phyloP scores from a whole-genome alignment of 495 filamentous ascomycete genomes.

The Penicillium ochrochloron region DNA sequence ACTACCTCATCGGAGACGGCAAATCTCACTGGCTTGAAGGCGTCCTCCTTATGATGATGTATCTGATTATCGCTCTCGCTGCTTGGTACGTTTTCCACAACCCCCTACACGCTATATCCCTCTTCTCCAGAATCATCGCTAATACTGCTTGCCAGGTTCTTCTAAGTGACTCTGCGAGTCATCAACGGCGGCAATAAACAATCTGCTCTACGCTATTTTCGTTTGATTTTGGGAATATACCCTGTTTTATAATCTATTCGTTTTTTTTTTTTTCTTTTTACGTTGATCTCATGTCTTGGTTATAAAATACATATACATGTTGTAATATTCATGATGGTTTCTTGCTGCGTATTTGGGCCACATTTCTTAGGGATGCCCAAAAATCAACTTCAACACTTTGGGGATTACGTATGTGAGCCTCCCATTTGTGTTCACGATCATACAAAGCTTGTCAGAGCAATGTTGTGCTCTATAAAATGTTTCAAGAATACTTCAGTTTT shows the following conservation, averaged over 20 bases:
- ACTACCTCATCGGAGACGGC: constrained; percentile 74
- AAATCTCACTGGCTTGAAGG: constrained; percentile 74
- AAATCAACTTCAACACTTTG: background rate
- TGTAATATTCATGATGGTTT: background rate
- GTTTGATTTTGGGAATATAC: constrained; percentile 1
- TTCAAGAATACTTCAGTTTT: constrained; percentile 61
- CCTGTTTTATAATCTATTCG: background rate
- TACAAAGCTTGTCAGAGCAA: no score
- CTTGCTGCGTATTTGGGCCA: background rate
- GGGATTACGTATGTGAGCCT: no score
- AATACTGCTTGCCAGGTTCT: background rate
- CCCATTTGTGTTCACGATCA: no score
- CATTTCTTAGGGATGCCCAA: background rate
- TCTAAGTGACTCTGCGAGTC: constrained; percentile 9
- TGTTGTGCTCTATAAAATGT: constrained; percentile 58
- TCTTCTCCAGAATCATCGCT: background rate
- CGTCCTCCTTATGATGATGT: constrained; percentile 72
- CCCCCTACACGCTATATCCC: background rate
- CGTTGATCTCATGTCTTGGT: background rate
- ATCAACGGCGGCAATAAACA: no score
- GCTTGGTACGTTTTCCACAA: constrained; percentile 47
- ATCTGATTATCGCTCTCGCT: constrained; percentile 70
- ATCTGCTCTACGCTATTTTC: background rate
- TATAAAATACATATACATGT: background rate
- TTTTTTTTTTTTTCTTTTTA: background rate